Evolutionary conservation across 179 eudicot species (phyloP).

Genomic region (Beta macrorhiza): DNA sequence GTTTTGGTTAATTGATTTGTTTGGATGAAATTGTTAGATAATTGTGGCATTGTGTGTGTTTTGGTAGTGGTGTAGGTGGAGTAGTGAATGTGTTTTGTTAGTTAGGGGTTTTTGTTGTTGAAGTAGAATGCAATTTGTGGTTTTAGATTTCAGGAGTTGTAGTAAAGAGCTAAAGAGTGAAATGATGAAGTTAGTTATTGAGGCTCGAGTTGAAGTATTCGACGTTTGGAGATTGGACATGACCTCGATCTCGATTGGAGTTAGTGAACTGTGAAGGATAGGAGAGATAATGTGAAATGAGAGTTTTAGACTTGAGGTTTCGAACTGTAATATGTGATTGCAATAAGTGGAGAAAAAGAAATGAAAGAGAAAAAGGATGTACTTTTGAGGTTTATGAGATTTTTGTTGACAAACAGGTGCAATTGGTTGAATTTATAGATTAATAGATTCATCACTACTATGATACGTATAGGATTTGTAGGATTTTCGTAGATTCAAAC

Average conservation of each 20-base stretch:
- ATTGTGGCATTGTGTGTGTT: background rate
- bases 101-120: constrained; percentile 7
- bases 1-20: constrained; percentile 12
- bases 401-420: background rate
- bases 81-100: constrained; percentile 6
- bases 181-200: background rate
- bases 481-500: background rate
- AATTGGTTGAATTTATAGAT: background rate
- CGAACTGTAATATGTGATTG: background rate
- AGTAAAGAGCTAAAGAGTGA: background rate
- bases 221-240: background rate
- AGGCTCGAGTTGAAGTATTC: background rate
- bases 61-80: background rate
- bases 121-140: background rate
- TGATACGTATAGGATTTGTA: background rate
- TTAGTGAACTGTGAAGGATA: background rate
- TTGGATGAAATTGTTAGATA: background rate
- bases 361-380: too few species aligned
- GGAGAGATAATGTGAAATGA: background rate
- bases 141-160: background rate
- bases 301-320: background rate
- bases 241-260: background rate
- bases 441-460: background rate
- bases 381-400: background rate
- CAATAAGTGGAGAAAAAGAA: background rate